These are phyloP conservation scores for Phallus indusiatus DNA, from an alignment of 768 basidiomycete genomes.

Conservation along the genomic window DNA sequence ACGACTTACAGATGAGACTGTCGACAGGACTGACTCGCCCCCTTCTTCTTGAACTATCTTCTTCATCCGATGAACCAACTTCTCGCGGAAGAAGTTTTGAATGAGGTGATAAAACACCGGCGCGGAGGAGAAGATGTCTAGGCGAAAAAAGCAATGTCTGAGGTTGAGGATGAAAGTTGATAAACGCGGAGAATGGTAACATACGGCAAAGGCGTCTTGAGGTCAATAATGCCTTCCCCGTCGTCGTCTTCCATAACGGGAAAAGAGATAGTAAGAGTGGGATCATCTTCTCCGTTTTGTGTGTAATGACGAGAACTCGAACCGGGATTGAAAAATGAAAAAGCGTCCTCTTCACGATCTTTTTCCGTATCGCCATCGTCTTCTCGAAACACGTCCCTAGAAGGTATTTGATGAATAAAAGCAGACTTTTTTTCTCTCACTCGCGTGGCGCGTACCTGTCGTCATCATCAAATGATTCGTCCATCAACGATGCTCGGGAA, in stretches of 20 bases:
- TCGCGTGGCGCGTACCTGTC: not conserved
- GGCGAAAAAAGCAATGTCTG: not conserved
- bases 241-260: not conserved
- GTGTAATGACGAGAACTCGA: not conserved
- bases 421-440: not conserved
- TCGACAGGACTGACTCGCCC: slow-evolving; percentile 17
- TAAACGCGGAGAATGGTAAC: not conserved
- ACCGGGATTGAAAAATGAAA: not conserved
- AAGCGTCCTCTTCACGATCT: not conserved
- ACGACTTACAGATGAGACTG: not conserved
- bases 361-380: not conserved
- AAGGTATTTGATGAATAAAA: not conserved
- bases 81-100: slow-evolving; percentile 46
- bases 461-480: not conserved
- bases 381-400: not conserved
- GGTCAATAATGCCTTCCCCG: not conserved
- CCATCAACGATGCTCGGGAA: not conserved
- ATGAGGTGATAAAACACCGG: slow-evolving; percentile 56
- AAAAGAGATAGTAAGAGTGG: not conserved
- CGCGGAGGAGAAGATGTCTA: slow-evolving; percentile 57
- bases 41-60: slow-evolving; percentile 11
- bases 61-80: not conserved
- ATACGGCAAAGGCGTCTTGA: not conserved
- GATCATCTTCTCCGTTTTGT: not conserved
- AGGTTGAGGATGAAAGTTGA: not conserved